Conservation (phyloP, 2,329 filamentous ascomycete species). For the Fusarium illudens region DNA sequence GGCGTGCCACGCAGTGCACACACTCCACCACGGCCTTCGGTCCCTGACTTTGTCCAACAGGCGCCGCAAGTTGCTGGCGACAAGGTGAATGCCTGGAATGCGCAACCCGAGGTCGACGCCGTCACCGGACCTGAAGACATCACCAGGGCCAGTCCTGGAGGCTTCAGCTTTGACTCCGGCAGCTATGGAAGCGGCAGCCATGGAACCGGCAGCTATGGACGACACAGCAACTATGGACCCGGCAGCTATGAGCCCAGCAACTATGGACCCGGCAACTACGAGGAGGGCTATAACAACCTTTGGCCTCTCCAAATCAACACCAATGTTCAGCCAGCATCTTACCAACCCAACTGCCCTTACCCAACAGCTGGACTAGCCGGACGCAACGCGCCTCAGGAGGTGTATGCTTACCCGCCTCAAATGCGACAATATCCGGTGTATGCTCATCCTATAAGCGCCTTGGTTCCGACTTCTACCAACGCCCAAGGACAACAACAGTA, state of each 20-base stretch:
- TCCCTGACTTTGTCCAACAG: neutral
- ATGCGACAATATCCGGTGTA: too few relatives aligned
- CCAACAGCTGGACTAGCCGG: neutral
- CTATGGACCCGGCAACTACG: neutral
- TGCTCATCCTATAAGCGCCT: neutral
- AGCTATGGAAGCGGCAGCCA: neutral
- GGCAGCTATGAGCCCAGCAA: neutral
- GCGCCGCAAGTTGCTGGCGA: neutral
- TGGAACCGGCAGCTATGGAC: neutral
- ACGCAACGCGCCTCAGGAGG: neutral
- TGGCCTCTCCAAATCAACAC: neutral
- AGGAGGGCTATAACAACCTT: neutral
- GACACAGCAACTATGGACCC: neutral
- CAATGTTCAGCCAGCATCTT: neutral
- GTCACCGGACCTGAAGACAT: neutral
- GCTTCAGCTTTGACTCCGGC: neutral
- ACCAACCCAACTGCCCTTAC: neutral
- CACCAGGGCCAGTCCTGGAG: neutral
- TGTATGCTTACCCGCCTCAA: neutral
- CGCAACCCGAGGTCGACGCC: neutral
- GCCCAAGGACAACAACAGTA: neutral
- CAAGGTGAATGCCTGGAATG: neutral
- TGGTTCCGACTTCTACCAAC: neutral
- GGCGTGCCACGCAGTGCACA: neutral
- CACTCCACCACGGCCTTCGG: neutral